phyloP scores from a whole-genome alignment of 2,329 filamentous ascomycete species.

The Cordyceps militaris region DNA sequence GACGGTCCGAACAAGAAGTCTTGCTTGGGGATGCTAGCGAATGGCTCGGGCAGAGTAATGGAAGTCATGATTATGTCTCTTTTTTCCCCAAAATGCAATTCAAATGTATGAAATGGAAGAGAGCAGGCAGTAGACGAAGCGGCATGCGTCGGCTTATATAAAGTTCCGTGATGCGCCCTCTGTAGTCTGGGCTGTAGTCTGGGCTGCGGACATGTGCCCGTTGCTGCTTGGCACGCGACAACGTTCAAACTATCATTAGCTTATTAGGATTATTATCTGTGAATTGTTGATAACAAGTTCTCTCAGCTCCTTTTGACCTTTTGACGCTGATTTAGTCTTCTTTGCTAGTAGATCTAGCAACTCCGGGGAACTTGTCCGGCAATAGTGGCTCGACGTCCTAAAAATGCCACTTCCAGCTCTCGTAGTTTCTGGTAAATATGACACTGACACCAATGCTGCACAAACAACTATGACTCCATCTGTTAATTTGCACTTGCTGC shows the following conservation, averaged over 20 bases:
- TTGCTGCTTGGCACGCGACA: neutral
- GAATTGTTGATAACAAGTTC: too few relatives aligned
- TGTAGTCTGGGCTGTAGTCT: neutral
- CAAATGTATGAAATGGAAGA: neutral
- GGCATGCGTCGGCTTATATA: neutral
- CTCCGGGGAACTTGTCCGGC: too few relatives aligned
- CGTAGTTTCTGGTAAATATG: too few relatives aligned
- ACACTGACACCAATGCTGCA: too few relatives aligned
- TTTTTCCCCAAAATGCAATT: neutral
- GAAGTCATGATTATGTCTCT: constrained; percentile 19
- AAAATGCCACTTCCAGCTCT: too few relatives aligned
- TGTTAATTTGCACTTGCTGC: too few relatives aligned
- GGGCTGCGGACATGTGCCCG: neutral
- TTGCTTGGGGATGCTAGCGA: constrained; percentile 55
- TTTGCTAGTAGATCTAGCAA: too few relatives aligned
- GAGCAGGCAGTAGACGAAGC: neutral
- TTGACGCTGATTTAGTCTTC: too few relatives aligned
- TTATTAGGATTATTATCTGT: neutral
- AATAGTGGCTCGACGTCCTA: too few relatives aligned
- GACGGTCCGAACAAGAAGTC: constrained; percentile 60
- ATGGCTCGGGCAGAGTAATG: constrained; percentile 50
- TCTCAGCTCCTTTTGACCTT: too few relatives aligned
- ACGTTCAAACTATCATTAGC: too few relatives aligned
- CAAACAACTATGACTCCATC: too few relatives aligned
- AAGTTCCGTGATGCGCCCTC: neutral